Evolutionary conservation across 208 protist genomes (phyloP), one percentile per base, ranked within the genome.

Genomic region (Herpetomonas tarakana): DNA sequence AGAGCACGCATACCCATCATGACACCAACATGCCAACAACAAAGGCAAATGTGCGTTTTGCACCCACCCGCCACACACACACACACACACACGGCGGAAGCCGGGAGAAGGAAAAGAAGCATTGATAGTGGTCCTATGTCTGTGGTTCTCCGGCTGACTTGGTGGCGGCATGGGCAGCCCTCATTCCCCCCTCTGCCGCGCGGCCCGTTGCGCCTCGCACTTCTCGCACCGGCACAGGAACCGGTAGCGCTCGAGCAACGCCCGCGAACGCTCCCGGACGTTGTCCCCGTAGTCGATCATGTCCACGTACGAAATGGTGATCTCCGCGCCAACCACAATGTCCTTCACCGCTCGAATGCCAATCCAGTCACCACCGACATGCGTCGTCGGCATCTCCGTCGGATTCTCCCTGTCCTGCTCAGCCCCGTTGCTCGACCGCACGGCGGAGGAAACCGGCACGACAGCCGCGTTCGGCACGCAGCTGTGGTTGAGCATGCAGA

Each of bases 401-500:
- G 30, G 38, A 1, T 18, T 52, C 9, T 12, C n/a, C 18, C 3
- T 25, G 3, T 38, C 30, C 12, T 30, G 25, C 46, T 21, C 2
- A 1, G 11, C 11, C 61, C 45, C 57, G 57, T 64, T 19, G 59
- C 50, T 68, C 14, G 64, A 53, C 51, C 54, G 49, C 19, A 44
- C 29, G 21, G n/a, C 3, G 6, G 1, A 24, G 6, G 38, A 50
- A 18, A 47, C 41, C 12, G 58, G 39, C 56, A 92, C 68, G 1
- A 92, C 67, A 0, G 81, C 75, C 3, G 81, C 81, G 53, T 89
- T 91, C 18, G 87, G 83, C 31, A 62, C 45, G 61, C 87, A 94
- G 68, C 78, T 86, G 76, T 94, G 87, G 65, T 94, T 94, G 57
- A 91, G 65, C 83, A 91, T 91, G 61, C 83, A 90, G 41, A 88